Evolutionary conservation across 2,329 filamentous ascomycete genomes (phyloP).

Genomic region (Zasmidium citrigriseum): DNA sequence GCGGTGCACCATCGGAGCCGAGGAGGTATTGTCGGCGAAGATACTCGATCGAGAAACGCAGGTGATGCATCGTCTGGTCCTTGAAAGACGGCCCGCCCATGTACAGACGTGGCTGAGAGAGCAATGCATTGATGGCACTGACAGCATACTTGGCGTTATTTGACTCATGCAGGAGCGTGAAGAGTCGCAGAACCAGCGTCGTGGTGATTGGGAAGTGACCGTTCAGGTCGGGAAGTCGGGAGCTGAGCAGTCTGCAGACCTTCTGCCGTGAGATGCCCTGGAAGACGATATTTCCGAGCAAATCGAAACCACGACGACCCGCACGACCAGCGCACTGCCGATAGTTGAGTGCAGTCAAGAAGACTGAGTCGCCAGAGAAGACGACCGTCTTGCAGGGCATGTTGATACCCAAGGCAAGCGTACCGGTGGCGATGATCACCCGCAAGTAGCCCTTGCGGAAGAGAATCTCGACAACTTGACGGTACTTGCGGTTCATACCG

Average conservation of each 20-base stretch:
- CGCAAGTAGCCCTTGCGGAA: constrained; percentile 72
- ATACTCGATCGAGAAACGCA: constrained; percentile 81
- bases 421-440: constrained; percentile 74
- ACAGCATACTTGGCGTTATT: constrained; percentile 63
- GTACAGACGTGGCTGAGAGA: constrained; percentile 70
- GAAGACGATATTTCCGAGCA: constrained; percentile 80
- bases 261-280: constrained; percentile 63
- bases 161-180: constrained; percentile 67
- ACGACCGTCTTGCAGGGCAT: constrained; percentile 83
- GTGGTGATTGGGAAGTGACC: constrained; percentile 80
- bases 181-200: constrained; percentile 68
- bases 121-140: constrained; percentile 63
- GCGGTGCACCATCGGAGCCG: constrained; percentile 59
- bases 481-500: constrained; percentile 76
- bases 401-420: constrained; percentile 75
- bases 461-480: constrained; percentile 71
- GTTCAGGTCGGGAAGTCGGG: constrained; percentile 69
- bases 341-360: constrained; percentile 73
- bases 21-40: constrained; percentile 69
- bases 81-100: constrained; percentile 69
- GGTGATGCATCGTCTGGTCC: constrained; percentile 70
- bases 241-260: constrained; percentile 69
- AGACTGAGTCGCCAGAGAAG: constrained; percentile 73
- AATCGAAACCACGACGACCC: constrained; percentile 76
- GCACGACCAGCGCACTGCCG: constrained; percentile 76